Conservation (phyloP, 1,139 yeast genomes). For the Geotrichum candidum region DNA sequence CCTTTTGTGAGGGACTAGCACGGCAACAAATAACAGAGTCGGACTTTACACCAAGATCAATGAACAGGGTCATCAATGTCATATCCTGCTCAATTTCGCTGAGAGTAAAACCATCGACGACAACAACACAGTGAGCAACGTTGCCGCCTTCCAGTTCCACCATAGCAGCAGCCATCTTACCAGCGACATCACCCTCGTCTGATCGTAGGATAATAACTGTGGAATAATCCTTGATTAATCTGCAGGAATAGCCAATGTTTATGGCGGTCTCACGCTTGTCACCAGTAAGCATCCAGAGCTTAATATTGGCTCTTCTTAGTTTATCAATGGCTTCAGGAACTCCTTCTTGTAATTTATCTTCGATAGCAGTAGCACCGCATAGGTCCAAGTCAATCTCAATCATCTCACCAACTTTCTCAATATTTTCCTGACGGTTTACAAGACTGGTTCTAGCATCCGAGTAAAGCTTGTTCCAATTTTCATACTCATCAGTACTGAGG, state of each 20-base stretch:
- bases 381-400: constrained; percentile 64
- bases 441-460: constrained; percentile 74
- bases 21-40: constrained; percentile 94
- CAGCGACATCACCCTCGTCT: constrained; percentile 43
- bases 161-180: constrained; percentile 53
- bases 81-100: constrained; percentile 65
- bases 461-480: constrained; percentile 60
- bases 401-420: constrained; percentile 66
- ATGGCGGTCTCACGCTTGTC: constrained; percentile 97
- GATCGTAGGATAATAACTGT: constrained; percentile 71
- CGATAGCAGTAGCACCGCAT: constrained; percentile 93
- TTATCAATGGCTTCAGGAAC: constrained; percentile 93
- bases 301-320: constrained; percentile 85
- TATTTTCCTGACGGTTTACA: constrained; percentile 54
- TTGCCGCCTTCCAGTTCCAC: constrained; percentile 57
- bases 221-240: constrained; percentile 86
- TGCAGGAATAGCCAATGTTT: constrained; percentile 92
- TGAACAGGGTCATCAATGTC: constrained; percentile 63
- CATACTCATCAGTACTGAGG: constrained; percentile 55
- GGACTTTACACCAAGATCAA: constrained; percentile 77
- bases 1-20: constrained; percentile 95
- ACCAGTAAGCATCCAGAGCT: constrained; percentile 97
- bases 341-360: constrained; percentile 92
- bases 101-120: constrained; percentile 85
- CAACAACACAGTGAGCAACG: constrained; percentile 91